phyloP scores from a whole-genome alignment of 106 monocot species.

The Amphibolis antarctica region DNA sequence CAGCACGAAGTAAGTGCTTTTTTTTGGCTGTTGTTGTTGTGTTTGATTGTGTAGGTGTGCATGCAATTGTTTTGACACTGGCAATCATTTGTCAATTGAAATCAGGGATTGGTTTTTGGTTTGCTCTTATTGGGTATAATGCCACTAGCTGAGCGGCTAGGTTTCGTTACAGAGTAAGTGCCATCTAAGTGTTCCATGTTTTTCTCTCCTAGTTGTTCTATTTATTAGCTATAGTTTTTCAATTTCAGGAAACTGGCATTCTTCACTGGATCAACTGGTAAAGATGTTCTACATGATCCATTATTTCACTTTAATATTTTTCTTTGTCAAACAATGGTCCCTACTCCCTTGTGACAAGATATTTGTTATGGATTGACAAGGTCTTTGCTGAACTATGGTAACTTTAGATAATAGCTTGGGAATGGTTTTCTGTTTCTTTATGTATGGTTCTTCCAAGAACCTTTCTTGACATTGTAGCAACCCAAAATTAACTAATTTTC shows the following conservation, averaged over 20 bases:
- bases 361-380: no score
- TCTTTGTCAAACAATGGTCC: no score
- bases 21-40: not conserved
- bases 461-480: no score
- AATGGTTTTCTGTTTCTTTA: no score
- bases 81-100: not conserved
- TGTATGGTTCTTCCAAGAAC: no score
- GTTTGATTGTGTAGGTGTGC: not conserved
- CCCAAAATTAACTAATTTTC: no score
- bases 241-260: constrained; percentile 60
- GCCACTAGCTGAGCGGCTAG: constrained; percentile 79
- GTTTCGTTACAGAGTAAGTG: constrained; percentile 71
- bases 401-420: no score
- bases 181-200: not conserved
- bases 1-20: constrained; percentile 21
- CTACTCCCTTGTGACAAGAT: no score
- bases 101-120: constrained; percentile 71
- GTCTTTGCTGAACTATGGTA: no score
- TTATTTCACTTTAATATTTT: not conserved
- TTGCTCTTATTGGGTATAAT: constrained; percentile 70
- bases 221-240: not conserved
- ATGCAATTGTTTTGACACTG: not conserved
- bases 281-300: not conserved
- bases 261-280: constrained; percentile 71
- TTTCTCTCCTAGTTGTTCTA: not conserved